Evolutionary conservation across 768 basidiomycete species (phyloP).

Genomic region (Suillus tomentosus): DNA sequence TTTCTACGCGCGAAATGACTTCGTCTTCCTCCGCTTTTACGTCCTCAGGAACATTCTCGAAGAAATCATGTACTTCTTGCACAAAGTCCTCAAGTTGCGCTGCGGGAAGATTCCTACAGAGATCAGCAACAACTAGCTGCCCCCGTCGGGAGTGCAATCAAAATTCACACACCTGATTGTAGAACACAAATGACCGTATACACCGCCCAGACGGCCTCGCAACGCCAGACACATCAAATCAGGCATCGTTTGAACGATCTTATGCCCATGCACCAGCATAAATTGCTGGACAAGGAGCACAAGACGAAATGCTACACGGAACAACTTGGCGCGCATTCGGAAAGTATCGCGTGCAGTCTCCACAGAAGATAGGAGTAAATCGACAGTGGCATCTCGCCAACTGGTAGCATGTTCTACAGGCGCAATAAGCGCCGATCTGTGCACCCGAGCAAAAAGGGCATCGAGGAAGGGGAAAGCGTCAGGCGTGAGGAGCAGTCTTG

Average conservation of each 20-base stretch:
- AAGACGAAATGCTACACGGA: slow-evolving; percentile 53
- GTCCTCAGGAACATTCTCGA: slow-evolving; percentile 34
- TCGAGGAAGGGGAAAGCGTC: slow-evolving; percentile 38
- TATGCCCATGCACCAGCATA: slow-evolving; percentile 46
- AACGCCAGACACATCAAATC: slow-evolving; percentile 50
- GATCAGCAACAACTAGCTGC: slow-evolving; percentile 1
- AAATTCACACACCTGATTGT: slow-evolving; percentile 47
- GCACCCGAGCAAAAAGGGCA: slow-evolving; percentile 39
- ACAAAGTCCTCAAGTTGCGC: slow-evolving; percentile 41
- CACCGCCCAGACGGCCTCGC: slow-evolving; percentile 44
- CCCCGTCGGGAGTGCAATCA: slow-evolving; percentile 19
- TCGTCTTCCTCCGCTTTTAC: slow-evolving; percentile 38
- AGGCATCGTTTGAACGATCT: slow-evolving; percentile 33
- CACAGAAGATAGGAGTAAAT: slow-evolving; percentile 36
- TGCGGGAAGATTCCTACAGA: slow-evolving; percentile 43
- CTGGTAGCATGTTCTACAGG: slow-evolving; percentile 20
- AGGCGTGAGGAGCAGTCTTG: slow-evolving; percentile 18
- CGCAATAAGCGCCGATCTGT: slow-evolving; percentile 20
- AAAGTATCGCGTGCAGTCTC: slow-evolving; percentile 42
- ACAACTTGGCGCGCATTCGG: slow-evolving; percentile 28
- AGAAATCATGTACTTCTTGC: slow-evolving; percentile 41
- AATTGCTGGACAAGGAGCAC: slow-evolving; percentile 46
- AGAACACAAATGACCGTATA: slow-evolving; percentile 47
- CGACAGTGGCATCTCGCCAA: slow-evolving; percentile 31
- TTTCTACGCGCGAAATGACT: slow-evolving; percentile 26